A percentile compares a stretch with the other conserved stretches of the same genome.
These are phyloP conservation scores for Corchorus capsularis DNA, from an alignment of 345 rosid genomes.

Conservation along the genomic window DNA sequence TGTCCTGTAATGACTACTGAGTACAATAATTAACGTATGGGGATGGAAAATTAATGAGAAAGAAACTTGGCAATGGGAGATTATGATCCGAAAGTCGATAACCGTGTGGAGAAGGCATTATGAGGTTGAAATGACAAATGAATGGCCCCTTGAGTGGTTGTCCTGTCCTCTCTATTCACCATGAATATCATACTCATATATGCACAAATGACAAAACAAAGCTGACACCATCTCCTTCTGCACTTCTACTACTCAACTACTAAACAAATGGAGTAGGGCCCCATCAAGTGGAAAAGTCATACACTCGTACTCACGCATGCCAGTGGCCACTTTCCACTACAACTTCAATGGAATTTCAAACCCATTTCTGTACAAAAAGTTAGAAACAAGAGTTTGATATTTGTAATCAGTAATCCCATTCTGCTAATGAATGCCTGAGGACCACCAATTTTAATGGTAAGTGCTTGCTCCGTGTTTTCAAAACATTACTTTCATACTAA, in stretches of 20 bases:
- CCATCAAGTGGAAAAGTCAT: not conserved
- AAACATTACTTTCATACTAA: no score
- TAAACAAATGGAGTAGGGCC: not conserved
- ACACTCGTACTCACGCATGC: conserved; percentile 1
- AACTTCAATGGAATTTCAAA: not conserved
- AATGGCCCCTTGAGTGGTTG: not conserved
- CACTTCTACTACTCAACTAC: not conserved
- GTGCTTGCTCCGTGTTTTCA: not conserved
- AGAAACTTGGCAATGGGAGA: not conserved
- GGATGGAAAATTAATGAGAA: not conserved
- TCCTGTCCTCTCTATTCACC: not conserved
- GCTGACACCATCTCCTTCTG: not conserved
- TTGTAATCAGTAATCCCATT: not conserved
- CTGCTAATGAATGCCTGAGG: not conserved
- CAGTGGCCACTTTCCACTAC: not conserved
- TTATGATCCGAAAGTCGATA: not conserved
- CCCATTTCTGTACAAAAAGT: not conserved
- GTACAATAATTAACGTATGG: not conserved
- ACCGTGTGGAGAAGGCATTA: not conserved
- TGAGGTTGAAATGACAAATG: not conserved
- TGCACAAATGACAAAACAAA: not conserved
- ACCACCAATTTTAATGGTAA: not conserved
- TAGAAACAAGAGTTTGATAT: not conserved
- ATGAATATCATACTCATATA: not conserved
- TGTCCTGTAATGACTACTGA: not conserved